Evolutionary conservation across 257 asterid species (phyloP), one percentile per base, ranked within the genome.

Genomic region (Nicotiana noctiflora): DNA sequence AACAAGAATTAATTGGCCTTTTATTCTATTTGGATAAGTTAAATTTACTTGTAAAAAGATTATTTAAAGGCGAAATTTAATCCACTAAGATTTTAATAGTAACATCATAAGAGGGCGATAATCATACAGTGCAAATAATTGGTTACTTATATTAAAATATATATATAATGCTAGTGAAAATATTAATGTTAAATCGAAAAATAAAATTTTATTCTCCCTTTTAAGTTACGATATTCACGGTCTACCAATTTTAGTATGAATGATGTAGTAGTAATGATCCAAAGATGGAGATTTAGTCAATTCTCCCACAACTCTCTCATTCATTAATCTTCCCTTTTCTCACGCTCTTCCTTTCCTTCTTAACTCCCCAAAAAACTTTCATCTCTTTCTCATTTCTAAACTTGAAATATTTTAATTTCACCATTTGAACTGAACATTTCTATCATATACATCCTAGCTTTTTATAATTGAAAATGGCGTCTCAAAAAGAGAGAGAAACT

Each of bases 401-500:
- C 15, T 81, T 57, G 49, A 10, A 68, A n/a, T 7, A 25, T 13
- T 13, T 4, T 25, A 59, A 51, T 40, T 51, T 51, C 15, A 51
- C 5, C 59, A 21, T 44, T 70, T 44, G 57, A 70, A 21, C 3
- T 44, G 57, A 70, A 21, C 3, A 44, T 44, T 37, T 1, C 15
- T 59, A 23, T 23, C 37, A 27, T 25, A 51, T 44, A 7, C 10
- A 62, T 62, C 23, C 78, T 72, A 19, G 6, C 6, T 51, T 9
- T 19, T 70, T 72, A 44, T 7, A n/a, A 72, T 72, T 72, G 40
- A 49, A 67, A 82, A 92, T 93, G 97, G 86, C 93, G 84, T 88
- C 85, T 61, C 97, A 90, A 65, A 90, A 89, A 84, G 97, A 91
- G 84, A 88, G 97, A 82, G 97, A 91, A 77, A 88, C 88, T 80